Evolutionary conservation across 805 yeast genomes (phyloP), one percentile per base, ranked within the genome.

Genomic region (Suhomyces canberraensis): DNA sequence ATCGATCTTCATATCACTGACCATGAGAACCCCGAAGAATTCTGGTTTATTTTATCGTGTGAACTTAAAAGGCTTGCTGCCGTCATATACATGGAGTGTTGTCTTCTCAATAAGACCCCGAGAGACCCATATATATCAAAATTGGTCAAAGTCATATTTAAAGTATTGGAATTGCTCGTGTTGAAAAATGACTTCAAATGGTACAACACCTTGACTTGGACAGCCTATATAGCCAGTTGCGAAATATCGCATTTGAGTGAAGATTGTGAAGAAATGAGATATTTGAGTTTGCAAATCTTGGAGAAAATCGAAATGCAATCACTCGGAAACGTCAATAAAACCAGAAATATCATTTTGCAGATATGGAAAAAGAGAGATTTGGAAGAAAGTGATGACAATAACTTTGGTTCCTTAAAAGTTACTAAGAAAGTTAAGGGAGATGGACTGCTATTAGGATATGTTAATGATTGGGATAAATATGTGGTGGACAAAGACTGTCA

Each of bases 351-450:
- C 4, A 42, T 61, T 2, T 25, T 44, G 35, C 40, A 42, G 24
- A 49, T 54, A 13, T 61, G 66, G 66, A 58, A 58, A 29, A 46
- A 41, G 33, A 42, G 66, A 19, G 65, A 60, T 35, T 42, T 57
- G 37, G 41, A 44, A 26, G 42, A 44, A 21, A 39, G 41, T 19
- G 56, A 53, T 27, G 52, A 44, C 26, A 45, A 39, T 26, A 46
- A 54, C 37, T 42, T 42, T 32, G 55, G 55, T 15, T 17, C 22
- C 17, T 16, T 37, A 11, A 39, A 34, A 18, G 11, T 8, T 6
- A 9, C 26, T 8, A 24, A 24, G 14, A 5, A 5, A n/a, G 26
- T 9, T 6, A 35, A 29, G 17, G 25, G 33, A 21, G 25, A 7
- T 6, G n/a, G n/a, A n/a, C n/a, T n/a, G n/a, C n/a, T n/a, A n/a